Base-by-base conservation (phyloP, 169 alveolate genomes). In the Plasmodium billcollinsi region DNA sequence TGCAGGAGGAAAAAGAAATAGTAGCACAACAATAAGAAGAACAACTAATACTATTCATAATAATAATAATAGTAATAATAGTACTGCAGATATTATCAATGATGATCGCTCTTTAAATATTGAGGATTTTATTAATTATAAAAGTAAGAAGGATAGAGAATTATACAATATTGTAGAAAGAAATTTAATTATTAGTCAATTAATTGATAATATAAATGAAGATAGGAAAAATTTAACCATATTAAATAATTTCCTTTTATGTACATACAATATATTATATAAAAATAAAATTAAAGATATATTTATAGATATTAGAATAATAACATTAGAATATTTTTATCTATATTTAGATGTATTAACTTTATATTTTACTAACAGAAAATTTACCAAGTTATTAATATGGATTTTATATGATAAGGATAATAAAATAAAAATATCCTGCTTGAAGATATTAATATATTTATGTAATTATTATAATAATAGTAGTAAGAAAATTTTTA, bases 391-490 rank as follows among this genome's bases (percentile, higher is more conserved):
- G 63, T 45, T 72, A 21, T 66, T 86, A 24, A 70, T 86, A 61
- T 86, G 92, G 92, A 72, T 86, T 47, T 73, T 86, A 43, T 61
- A 73, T 63, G 92, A 86, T 72, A 86, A 86, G 24, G 92, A 86
- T 49, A 86, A 47, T 43, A 86, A 72, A 43, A 74, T 86, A 18
- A 86, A 86, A 43, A 62, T 62, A 29, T 26, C 3, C 20, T 61
- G 74, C n/a, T 20, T 86, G 45, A 43, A 73, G 21, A 24, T 86
- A 58, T 62, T 86, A 62, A 72, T 54, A 26, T 72, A 86, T 86
- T 45, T 86, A 8, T 86, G 92, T 56, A 86, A 73, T 72, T 33
- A 26, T 52, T 86, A 86, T 58, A 71, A 86, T 65, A 67, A 6
- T 2, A 74, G n/a, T 61, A 20, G 58, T 39, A 73, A 59, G 49